These are phyloP conservation scores for Waltergamsia citrina DNA, from an alignment of 2,329 filamentous ascomycete genomes.

Conservation along the genomic window DNA sequence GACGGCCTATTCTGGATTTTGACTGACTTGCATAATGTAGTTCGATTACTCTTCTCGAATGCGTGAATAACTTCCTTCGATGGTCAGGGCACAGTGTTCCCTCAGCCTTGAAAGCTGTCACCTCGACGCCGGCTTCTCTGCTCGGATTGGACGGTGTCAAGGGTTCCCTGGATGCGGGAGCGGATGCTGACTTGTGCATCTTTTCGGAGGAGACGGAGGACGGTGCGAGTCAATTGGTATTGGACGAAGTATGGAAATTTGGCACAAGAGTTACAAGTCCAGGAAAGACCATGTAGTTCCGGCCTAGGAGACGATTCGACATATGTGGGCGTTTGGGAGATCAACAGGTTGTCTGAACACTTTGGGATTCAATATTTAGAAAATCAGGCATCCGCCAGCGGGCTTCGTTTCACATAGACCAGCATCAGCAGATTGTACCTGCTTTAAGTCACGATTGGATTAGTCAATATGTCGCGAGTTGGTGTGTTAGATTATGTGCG, in stretches of 20 bases:
- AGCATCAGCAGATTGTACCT: too few species aligned
- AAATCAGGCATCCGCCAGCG: too few species aligned
- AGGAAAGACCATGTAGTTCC: too few species aligned
- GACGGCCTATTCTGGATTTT: background rate
- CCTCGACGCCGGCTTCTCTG: conserved; percentile 69
- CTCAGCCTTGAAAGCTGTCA: conserved; percentile 63
- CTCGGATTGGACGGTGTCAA: conserved; percentile 58
- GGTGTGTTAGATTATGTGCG: too few species aligned
- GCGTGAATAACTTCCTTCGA: conserved; percentile 70
- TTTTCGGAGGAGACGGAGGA: conserved; percentile 43
- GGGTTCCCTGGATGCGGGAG: conserved; percentile 52
- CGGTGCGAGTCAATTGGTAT: conserved; percentile 40
- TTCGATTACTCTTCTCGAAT: conserved; percentile 68
- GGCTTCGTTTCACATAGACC: too few species aligned
- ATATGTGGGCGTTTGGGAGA: too few species aligned
- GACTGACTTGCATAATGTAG: conserved; percentile 21
- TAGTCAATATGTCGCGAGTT: too few species aligned
- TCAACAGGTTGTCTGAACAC: too few species aligned
- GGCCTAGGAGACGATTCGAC: too few species aligned
- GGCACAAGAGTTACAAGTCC: conserved; percentile 49
- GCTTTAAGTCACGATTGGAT: too few species aligned
- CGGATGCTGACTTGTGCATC: conserved; percentile 62
- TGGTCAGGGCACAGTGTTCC: conserved; percentile 64
- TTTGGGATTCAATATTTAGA: too few species aligned
- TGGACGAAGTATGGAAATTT: conserved; percentile 80